Conservation (phyloP, 1,284 basidiomycete species). For the Boletellus deceptivus region DNA sequence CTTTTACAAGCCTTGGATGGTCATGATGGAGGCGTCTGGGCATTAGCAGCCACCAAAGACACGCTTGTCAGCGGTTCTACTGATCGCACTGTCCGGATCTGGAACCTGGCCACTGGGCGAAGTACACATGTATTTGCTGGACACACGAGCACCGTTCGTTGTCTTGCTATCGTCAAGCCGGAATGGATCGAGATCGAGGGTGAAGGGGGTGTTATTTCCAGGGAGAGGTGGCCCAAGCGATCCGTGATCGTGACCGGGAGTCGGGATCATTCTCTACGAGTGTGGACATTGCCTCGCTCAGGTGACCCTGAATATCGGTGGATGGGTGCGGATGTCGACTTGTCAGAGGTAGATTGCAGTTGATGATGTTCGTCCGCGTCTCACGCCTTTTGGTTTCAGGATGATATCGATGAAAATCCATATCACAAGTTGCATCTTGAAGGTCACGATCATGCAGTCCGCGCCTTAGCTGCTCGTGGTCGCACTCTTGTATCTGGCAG, state of each 20-base stretch:
- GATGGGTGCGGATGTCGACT: constrained; percentile 66
- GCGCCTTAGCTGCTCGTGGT: constrained; percentile 88
- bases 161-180: constrained; percentile 86
- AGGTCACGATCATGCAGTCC: constrained; percentile 89
- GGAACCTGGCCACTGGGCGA: constrained; percentile 78
- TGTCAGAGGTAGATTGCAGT: constrained; percentile 56
- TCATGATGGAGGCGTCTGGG: constrained; percentile 96
- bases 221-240: constrained; percentile 81
- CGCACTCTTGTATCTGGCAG: constrained; percentile 91
- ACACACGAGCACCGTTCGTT: constrained; percentile 91
- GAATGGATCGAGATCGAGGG: constrained; percentile 74
- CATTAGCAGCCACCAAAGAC: constrained; percentile 80
- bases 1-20: constrained; percentile 76
- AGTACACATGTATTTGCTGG: constrained; percentile 92
- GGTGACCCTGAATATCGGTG: constrained; percentile 76
- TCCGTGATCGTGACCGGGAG: constrained; percentile 92
- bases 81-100: constrained; percentile 91
- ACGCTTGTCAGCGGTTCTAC: constrained; percentile 91
- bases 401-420: constrained; percentile 85
- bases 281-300: constrained; percentile 85
- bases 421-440: constrained; percentile 83
- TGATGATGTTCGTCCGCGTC: background rate
- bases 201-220: constrained; percentile 52
- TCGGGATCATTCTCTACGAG: constrained; percentile 84
- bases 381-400: constrained; percentile 29